Percentiles rank a stretch among this genome's conserved stretches.
Evolutionary conservation across 345 rosid genomes (phyloP).

Genomic region (Salix purpurea): DNA sequence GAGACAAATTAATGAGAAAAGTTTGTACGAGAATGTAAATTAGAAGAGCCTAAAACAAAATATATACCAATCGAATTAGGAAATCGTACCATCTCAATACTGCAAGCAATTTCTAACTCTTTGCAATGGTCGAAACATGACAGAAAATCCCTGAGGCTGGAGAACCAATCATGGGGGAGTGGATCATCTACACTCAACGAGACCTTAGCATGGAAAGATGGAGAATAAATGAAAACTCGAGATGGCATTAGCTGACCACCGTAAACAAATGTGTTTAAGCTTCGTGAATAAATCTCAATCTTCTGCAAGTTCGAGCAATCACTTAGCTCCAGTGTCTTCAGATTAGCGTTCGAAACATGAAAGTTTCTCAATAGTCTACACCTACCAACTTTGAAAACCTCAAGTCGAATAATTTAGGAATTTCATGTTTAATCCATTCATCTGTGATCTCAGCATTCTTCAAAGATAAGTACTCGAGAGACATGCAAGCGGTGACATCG

Average conservation of each 20-base stretch:
- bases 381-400: background rate
- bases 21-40: background rate
- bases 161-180: background rate
- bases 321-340: background rate
- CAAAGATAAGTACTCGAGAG: background rate
- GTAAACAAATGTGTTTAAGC: background rate
- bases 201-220: background rate
- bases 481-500: background rate
- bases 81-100: background rate
- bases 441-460: background rate
- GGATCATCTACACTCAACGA: background rate
- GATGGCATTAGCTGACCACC: background rate
- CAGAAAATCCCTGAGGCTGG: background rate
- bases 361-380: background rate
- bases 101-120: background rate
- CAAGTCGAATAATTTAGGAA: background rate
- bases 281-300: background rate
- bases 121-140: background rate
- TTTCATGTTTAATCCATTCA: background rate
- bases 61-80: background rate
- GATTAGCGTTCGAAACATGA: background rate
- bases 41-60: too few species aligned
- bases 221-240: background rate
- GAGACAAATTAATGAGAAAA: background rate
- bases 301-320: background rate